Conservation (phyloP, 2,329 filamentous ascomycete genomes). For the Diaporthe vexans region DNA sequence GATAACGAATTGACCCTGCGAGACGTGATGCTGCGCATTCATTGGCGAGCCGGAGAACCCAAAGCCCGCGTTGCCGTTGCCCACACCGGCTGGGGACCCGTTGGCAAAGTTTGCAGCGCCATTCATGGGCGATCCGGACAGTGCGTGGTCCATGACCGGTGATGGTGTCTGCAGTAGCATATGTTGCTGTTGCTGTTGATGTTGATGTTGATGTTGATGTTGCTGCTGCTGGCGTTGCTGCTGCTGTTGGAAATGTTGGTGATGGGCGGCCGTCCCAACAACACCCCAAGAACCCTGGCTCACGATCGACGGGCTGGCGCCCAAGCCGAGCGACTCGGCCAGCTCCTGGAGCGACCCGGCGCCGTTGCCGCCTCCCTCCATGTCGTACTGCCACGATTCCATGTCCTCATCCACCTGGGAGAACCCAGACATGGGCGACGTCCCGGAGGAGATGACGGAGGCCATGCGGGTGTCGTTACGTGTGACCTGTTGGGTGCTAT, state of each 20-base stretch:
- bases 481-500: not conserved
- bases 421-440: slow-evolving; percentile 44
- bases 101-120: slow-evolving; percentile 8
- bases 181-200: slow-evolving; percentile 22
- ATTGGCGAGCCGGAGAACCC: slow-evolving; percentile 29
- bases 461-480: slow-evolving; percentile 47
- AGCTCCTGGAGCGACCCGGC: slow-evolving; percentile 37
- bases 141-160: slow-evolving; percentile 49
- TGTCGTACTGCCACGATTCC: slow-evolving; percentile 45
- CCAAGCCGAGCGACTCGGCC: slow-evolving; percentile 51
- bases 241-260: not conserved
- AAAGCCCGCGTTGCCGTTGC: slow-evolving; percentile 8
- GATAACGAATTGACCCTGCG: slow-evolving; percentile 30
- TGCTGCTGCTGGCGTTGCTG: slow-evolving; percentile 44
- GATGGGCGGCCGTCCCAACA: slow-evolving; percentile 54
- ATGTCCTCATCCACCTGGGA: slow-evolving; percentile 47
- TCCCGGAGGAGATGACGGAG: slow-evolving; percentile 50
- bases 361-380: slow-evolving; percentile 48
- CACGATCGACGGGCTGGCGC: slow-evolving; percentile 64
- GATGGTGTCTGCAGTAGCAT: slow-evolving; percentile 33
- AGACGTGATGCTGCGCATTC: slow-evolving; percentile 16
- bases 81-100: not conserved
- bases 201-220: slow-evolving; percentile 38
- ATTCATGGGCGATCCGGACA: slow-evolving; percentile 13
- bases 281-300: slow-evolving; percentile 66